Evolutionary conservation across 1,284 basidiomycete species (phyloP).

Genomic region (Pseudozyma sp.): DNA sequence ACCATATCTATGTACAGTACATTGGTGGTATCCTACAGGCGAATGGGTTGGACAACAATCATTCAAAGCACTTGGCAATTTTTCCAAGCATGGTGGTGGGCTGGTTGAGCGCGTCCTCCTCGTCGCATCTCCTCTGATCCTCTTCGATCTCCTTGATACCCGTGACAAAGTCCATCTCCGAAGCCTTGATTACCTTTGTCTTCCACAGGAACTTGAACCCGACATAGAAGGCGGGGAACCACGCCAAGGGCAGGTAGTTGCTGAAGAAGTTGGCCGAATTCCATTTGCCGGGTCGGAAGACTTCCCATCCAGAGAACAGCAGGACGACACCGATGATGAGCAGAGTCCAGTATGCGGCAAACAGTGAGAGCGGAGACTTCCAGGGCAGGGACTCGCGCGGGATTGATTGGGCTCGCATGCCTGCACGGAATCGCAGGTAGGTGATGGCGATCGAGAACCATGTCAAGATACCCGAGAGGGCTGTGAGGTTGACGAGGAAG

Average conservation of each 20-base stretch:
- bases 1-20: too few species aligned
- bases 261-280: conserved; percentile 76
- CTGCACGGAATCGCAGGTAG: conserved; percentile 80
- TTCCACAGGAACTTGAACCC: conserved; percentile 72
- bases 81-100: conserved; percentile 17
- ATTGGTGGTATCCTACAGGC: too few species aligned
- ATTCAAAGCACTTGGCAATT: conserved; percentile 23
- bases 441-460: conserved; percentile 86
- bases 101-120: conserved; percentile 20
- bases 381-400: conserved; percentile 72
- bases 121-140: conserved; percentile 25
- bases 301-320: conserved; percentile 69
- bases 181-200: conserved; percentile 65
- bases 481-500: conserved; percentile 74
- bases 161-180: conserved; percentile 73
- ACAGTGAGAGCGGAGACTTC: conserved; percentile 70
- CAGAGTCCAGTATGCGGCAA: conserved; percentile 53
- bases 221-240: conserved; percentile 81
- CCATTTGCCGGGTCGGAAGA: conserved; percentile 64
- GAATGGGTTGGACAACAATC: background rate
- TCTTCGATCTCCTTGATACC: conserved; percentile 68
- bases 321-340: conserved; percentile 49
- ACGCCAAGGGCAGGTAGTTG: conserved; percentile 80
- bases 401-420: conserved; percentile 75
- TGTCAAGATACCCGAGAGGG: conserved; percentile 79